phyloP scores from a whole-genome alignment of 2,329 filamentous ascomycete species.

The Trichoderma simmonsii region DNA sequence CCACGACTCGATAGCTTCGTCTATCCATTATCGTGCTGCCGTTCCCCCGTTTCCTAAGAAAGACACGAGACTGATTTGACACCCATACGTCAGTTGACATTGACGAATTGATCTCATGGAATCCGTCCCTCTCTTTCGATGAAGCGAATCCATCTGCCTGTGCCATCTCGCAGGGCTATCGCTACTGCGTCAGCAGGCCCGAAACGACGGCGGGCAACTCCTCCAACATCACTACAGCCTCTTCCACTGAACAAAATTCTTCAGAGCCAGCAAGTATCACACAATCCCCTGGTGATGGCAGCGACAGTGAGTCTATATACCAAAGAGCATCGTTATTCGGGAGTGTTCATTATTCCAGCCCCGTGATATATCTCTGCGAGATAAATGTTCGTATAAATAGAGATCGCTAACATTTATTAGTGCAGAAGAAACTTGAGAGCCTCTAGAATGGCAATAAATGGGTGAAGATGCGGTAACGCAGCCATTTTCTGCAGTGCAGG shows the following conservation, averaged over 20 bases:
- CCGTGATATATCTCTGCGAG: not conserved
- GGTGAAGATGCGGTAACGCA: not conserved
- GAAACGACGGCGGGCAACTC: not conserved
- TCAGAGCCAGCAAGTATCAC: not conserved
- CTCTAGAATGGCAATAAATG: not conserved
- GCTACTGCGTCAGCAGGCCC: not conserved
- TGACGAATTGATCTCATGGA: not conserved
- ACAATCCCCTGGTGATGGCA: not conserved
- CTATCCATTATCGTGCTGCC: not conserved
- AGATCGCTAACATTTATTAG: not conserved
- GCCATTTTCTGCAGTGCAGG: not conserved
- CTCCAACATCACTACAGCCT: not conserved
- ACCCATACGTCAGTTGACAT: not conserved
- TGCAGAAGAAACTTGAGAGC: not conserved
- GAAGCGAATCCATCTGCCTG: not conserved
- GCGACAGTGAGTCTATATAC: not conserved
- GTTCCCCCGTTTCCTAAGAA: not conserved
- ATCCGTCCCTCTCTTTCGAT: not conserved
- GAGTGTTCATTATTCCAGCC: not conserved
- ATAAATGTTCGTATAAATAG: not conserved
- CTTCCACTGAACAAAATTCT: not conserved
- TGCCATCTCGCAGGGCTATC: not conserved
- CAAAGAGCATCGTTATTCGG: not conserved
- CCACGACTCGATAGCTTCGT: not conserved
- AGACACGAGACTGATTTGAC: not conserved